Percentiles rank a stretch among this genome's conserved stretches.
Conservation (phyloP, 805 yeast genomes). For the Ascoidea asiatica region DNA sequence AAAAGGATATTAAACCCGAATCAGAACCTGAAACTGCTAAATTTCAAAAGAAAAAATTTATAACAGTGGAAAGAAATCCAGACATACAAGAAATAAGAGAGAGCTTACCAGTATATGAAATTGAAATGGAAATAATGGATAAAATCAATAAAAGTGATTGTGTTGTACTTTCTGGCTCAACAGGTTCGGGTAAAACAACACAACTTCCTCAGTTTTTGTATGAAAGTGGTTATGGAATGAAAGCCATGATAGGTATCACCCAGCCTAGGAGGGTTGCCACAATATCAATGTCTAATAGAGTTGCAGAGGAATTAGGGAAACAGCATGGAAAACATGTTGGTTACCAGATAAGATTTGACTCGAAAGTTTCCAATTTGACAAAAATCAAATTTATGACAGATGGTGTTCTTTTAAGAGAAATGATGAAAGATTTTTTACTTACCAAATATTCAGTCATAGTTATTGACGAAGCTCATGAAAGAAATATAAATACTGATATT, state of each 20-base stretch:
- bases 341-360: conserved; percentile 73
- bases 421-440: conserved; percentile 77
- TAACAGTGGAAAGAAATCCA: conserved; percentile 49
- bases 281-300: conserved; percentile 80
- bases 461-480: conserved; percentile 96
- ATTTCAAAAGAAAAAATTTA: conserved; percentile 48
- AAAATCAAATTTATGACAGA: conserved; percentile 85
- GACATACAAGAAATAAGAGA: conserved; percentile 56
- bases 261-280: conserved; percentile 95
- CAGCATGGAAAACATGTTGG: conserved; percentile 53
- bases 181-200: conserved; percentile 98
- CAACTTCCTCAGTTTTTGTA: conserved; percentile 94
- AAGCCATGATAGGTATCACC: conserved; percentile 90
- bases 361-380: conserved; percentile 48
- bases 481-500: conserved; percentile 92
- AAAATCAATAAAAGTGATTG: conserved; percentile 88
- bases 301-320: conserved; percentile 60
- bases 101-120: conserved; percentile 76
- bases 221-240: conserved; percentile 79
- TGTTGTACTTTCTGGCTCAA: conserved; percentile 88
- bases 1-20: conserved; percentile 10
- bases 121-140: conserved; percentile 91
- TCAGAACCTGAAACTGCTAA: conserved; percentile 15
- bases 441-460: conserved; percentile 75
- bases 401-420: conserved; percentile 85